A percentile compares a stretch with the other conserved stretches of the same genome.
phyloP scores from a whole-genome alignment of 2,329 filamentous ascomycete species.

The Aspergillus vadensis region DNA sequence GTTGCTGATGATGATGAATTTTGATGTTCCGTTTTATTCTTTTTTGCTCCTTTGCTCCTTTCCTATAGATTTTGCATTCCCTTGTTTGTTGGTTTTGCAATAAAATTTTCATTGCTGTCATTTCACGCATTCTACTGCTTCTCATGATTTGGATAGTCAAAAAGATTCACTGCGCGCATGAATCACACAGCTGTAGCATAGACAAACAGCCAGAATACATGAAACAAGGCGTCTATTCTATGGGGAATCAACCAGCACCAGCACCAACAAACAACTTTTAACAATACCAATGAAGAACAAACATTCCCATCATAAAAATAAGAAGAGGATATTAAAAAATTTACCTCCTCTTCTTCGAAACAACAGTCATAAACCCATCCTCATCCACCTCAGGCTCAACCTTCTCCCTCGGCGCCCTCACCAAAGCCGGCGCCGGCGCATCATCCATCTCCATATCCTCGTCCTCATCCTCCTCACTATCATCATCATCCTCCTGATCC shows the following conservation, averaged over 20 bases:
- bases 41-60: too few species aligned
- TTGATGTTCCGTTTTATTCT: conserved; percentile 17
- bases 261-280: background rate
- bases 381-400: conserved; percentile 72
- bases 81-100: conserved; percentile 20
- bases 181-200: conserved; percentile 5
- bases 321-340: background rate
- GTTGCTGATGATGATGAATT: conserved; percentile 36
- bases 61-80: conserved; percentile 27
- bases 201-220: conserved; percentile 9
- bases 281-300: background rate
- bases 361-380: conserved; percentile 77
- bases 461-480: conserved; percentile 60
- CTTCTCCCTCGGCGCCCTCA: conserved; percentile 62
- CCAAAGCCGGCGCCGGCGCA: conserved; percentile 58
- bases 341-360: conserved; percentile 64
- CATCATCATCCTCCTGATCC: conserved; percentile 51
- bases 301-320: conserved; percentile 4
- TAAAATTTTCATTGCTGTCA: conserved; percentile 20
- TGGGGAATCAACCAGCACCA: conserved; percentile 9
- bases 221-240: conserved; percentile 14
- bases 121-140: background rate
- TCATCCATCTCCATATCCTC: conserved; percentile 67
- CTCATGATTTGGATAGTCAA: background rate
- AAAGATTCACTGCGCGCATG: background rate